phyloP scores from a whole-genome alignment of 257 asterid genomes.

The Cinchona pubescens region DNA sequence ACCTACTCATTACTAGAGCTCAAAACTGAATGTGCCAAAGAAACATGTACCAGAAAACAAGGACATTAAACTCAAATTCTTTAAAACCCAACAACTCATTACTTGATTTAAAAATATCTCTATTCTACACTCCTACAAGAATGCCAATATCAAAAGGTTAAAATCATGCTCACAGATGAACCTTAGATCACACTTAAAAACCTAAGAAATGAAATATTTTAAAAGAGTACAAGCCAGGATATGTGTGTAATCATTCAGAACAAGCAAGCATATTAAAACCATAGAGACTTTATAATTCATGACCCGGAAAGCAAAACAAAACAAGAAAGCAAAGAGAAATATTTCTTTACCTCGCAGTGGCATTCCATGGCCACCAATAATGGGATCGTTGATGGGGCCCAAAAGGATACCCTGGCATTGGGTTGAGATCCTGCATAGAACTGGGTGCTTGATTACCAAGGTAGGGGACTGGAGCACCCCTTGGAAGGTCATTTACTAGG shows the following conservation, averaged over 20 bases:
- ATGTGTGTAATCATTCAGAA: background rate
- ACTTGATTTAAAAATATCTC: background rate
- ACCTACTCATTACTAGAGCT: background rate
- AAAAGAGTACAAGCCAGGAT: background rate
- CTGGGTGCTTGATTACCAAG: conserved; percentile 52
- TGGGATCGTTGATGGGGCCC: conserved; percentile 53
- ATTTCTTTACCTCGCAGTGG: conserved; percentile 53
- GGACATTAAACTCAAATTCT: background rate
- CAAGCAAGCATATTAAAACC: background rate
- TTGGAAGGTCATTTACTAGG: conserved; percentile 40
- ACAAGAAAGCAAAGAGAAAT: background rate
- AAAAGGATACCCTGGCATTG: conserved; percentile 55
- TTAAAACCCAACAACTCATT: background rate
- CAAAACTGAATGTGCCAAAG: background rate
- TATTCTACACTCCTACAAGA: background rate
- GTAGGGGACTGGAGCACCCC: conserved; percentile 49
- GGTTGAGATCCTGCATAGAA: conserved; percentile 52
- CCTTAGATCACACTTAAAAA: background rate
- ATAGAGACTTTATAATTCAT: background rate
- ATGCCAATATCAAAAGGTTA: background rate
- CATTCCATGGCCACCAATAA: conserved; percentile 46
- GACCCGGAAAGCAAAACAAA: background rate
- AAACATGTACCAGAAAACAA: background rate
- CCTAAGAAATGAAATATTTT: background rate
- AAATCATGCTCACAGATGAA: background rate